phyloP scores from a whole-genome alignment of 1,284 basidiomycete genomes.

The Sphagnurus paluster region DNA sequence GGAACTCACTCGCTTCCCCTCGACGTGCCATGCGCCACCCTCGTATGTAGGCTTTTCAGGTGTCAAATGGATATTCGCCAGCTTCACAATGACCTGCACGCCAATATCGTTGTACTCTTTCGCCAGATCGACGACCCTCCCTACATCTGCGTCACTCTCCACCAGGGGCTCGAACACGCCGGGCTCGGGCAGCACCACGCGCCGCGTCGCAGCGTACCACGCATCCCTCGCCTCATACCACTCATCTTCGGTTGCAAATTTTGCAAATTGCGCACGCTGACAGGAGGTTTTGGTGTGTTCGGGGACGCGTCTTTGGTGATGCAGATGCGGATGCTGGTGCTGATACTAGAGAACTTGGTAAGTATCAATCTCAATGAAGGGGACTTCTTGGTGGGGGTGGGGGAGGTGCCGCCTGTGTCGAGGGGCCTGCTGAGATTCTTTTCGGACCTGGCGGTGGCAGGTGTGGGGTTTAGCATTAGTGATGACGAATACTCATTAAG shows the following conservation, averaged over 20 bases:
- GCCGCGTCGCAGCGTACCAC: slow-evolving; percentile 18
- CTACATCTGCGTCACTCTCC: background rate
- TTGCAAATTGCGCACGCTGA: slow-evolving; percentile 14
- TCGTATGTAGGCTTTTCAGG: slow-evolving; percentile 41
- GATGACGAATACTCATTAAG: no score
- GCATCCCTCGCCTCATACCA: slow-evolving; percentile 13
- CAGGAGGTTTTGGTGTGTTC: no score
- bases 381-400: no score
- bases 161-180: slow-evolving; percentile 18
- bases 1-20: slow-evolving; percentile 33
- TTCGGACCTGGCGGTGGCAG: no score
- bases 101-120: slow-evolving; percentile 21
- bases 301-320: no score
- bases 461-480: no score
- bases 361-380: no score
- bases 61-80: slow-evolving; percentile 48
- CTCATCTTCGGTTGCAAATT: slow-evolving; percentile 14
- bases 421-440: no score
- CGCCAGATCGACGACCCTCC: slow-evolving; percentile 20
- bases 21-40: slow-evolving; percentile 39
- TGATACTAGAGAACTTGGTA: no score
- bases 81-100: slow-evolving; percentile 51
- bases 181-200: slow-evolving; percentile 19
- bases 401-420: no score
- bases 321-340: no score